Conservation (phyloP, 2,329 filamentous ascomycete genomes). For the Aspergillus sojae region DNA sequence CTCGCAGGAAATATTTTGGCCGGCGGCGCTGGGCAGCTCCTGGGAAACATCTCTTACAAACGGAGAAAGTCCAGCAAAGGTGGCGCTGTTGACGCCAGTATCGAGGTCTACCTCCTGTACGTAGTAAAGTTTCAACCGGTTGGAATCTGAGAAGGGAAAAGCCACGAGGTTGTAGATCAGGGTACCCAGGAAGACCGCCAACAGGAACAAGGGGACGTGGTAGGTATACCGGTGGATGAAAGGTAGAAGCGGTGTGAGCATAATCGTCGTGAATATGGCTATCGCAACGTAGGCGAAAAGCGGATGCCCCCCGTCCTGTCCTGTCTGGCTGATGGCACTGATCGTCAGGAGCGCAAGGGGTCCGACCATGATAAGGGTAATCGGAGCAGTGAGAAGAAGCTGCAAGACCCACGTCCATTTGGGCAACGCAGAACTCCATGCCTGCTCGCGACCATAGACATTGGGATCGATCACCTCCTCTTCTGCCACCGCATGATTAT, state of each 20-base stretch:
- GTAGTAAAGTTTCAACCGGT: slow-evolving; percentile 85
- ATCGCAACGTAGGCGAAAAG: slow-evolving; percentile 73
- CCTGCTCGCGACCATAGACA: slow-evolving; percentile 73
- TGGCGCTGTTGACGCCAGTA: slow-evolving; percentile 68
- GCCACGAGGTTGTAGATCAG: slow-evolving; percentile 82
- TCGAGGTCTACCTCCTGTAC: slow-evolving; percentile 79
- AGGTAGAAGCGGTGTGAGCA: slow-evolving; percentile 76
- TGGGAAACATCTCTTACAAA: slow-evolving; percentile 69
- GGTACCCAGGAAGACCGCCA: slow-evolving; percentile 72
- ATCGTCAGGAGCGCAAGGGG: slow-evolving; percentile 75
- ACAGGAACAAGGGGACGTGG: slow-evolving; percentile 76
- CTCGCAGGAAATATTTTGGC: slow-evolving; percentile 61
- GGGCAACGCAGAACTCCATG: slow-evolving; percentile 79
- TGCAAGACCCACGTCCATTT: slow-evolving; percentile 88
- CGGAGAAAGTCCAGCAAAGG: slow-evolving; percentile 67
- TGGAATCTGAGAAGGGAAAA: slow-evolving; percentile 82
- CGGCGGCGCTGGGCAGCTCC: slow-evolving; percentile 70
- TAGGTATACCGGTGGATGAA: slow-evolving; percentile 86
- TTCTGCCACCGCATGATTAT: slow-evolving; percentile 31
- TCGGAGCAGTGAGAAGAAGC: slow-evolving; percentile 76
- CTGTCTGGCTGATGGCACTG: slow-evolving; percentile 75
- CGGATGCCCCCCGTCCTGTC: slow-evolving; percentile 75
- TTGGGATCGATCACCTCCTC: slow-evolving; percentile 34
- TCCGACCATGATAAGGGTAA: slow-evolving; percentile 74
- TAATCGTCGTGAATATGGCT: slow-evolving; percentile 67